Conservation (phyloP, 345 rosid genomes). For the Lagerstroemia speciosa region DNA sequence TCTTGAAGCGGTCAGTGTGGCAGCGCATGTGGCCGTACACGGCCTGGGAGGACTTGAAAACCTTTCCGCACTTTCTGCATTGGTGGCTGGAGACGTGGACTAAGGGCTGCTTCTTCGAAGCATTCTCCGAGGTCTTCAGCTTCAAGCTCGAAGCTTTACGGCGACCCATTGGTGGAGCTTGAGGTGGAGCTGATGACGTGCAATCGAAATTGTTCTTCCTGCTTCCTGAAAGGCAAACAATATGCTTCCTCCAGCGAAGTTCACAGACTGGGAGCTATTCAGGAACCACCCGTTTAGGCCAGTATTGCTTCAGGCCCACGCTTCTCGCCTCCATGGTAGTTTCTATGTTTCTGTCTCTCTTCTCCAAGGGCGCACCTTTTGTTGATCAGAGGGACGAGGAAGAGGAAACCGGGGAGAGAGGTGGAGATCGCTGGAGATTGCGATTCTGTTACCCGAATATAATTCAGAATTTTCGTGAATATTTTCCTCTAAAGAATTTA, state of each 20-base stretch:
- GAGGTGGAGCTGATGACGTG: neutral
- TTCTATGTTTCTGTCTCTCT: neutral
- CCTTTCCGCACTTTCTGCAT: neutral
- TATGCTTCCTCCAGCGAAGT: too few species aligned
- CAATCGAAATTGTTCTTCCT: neutral
- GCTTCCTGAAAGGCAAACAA: neutral
- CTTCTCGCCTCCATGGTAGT: neutral
- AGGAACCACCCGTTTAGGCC: too few species aligned
- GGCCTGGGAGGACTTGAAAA: neutral
- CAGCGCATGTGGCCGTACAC: conserved; percentile 2
- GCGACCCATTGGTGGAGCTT: neutral
- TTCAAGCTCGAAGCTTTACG: neutral
- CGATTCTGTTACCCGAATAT: neutral
- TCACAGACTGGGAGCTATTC: too few species aligned
- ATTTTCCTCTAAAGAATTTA: neutral
- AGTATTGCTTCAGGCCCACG: neutral
- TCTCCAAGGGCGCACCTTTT: too few species aligned
- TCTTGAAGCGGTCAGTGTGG: neutral
- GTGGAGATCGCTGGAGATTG: neutral
- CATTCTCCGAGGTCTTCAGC: neutral
- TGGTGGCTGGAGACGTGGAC: neutral
- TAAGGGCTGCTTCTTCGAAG: neutral
- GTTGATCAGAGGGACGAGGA: neutral
- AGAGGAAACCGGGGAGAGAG: neutral
- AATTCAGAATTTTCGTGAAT: neutral